These are phyloP conservation scores for Daphne laureola DNA, from an alignment of 441 rosid genomes.

Conservation along the genomic window DNA sequence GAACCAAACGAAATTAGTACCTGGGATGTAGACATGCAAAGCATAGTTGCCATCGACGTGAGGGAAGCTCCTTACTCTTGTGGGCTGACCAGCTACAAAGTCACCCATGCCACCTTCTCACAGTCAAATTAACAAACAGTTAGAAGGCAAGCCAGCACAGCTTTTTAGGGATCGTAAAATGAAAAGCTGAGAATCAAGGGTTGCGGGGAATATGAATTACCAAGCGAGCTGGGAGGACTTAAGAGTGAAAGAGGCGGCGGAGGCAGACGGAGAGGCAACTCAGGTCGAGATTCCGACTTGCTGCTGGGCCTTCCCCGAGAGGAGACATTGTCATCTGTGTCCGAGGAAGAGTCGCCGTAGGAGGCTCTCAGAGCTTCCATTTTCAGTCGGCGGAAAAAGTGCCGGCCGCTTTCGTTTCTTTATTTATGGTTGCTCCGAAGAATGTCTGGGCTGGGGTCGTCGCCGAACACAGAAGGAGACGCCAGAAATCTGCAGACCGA, in stretches of 20 bases:
- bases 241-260: conserved; percentile 80
- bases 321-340: conserved; percentile 30
- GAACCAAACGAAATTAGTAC: conserved; percentile 18
- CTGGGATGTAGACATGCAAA: conserved; percentile 86
- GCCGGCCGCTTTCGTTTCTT: too few relatives aligned
- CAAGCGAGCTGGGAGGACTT: conserved; percentile 42
- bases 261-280: conserved; percentile 30
- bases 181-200: not conserved
- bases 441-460: too few relatives aligned
- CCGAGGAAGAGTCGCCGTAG: conserved; percentile 49
- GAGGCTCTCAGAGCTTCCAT: conserved; percentile 73
- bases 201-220: conserved; percentile 19
- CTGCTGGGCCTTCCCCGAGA: not conserved
- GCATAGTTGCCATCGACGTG: conserved; percentile 84
- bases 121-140: conserved; percentile 18
- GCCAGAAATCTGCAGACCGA: too few relatives aligned
- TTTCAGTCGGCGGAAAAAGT: not conserved
- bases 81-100: conserved; percentile 25
- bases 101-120: conserved; percentile 27
- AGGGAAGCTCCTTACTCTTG: conserved; percentile 74
- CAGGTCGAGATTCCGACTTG: conserved; percentile 7
- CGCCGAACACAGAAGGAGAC: too few relatives aligned
- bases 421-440: too few relatives aligned
- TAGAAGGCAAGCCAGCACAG: conserved; percentile 3
- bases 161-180: not conserved